Conservation (phyloP, 177 flowering plant species). For the Vitis hybrid region DNA sequence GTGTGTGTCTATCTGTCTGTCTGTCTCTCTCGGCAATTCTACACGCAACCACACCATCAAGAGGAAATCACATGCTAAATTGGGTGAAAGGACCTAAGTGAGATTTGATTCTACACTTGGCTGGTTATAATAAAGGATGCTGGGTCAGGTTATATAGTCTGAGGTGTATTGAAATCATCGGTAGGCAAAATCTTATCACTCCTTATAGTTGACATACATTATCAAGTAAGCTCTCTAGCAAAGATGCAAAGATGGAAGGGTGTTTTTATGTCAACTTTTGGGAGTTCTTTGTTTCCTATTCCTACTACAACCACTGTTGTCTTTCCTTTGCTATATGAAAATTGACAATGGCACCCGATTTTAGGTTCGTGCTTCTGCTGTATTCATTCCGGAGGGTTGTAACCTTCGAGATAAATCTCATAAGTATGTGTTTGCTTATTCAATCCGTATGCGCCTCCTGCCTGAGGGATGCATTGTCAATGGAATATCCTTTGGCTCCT, state of each 20-base stretch:
- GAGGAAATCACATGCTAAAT: too few species aligned
- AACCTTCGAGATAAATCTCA: constrained; percentile 37
- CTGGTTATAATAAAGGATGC: too few species aligned
- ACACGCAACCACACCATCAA: too few species aligned
- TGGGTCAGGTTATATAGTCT: too few species aligned
- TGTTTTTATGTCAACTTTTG: not conserved
- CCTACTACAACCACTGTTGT: not conserved
- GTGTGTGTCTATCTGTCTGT: too few species aligned
- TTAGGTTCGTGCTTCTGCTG: constrained; percentile 90
- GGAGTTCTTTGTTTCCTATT: not conserved
- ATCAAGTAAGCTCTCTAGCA: not conserved
- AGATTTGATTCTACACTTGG: too few species aligned
- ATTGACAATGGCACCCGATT: constrained; percentile 12
- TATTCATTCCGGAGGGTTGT: constrained; percentile 72
- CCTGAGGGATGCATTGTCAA: constrained; percentile 57
- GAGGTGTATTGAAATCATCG: not conserved
- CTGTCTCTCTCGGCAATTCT: too few species aligned
- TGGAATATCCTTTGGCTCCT: constrained; percentile 56
- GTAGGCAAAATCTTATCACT: too few species aligned
- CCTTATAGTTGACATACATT: not conserved
- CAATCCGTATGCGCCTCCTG: constrained; percentile 76
- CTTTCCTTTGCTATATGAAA: not conserved
- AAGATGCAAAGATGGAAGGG: not conserved
- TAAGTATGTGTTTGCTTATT: constrained; percentile 65
- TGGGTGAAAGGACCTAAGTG: too few species aligned